A percentile compares a stretch with the other conserved stretches of the same genome.
Conservation (phyloP, 2,329 filamentous ascomycete species). For the Stachybotrys elegans region DNA sequence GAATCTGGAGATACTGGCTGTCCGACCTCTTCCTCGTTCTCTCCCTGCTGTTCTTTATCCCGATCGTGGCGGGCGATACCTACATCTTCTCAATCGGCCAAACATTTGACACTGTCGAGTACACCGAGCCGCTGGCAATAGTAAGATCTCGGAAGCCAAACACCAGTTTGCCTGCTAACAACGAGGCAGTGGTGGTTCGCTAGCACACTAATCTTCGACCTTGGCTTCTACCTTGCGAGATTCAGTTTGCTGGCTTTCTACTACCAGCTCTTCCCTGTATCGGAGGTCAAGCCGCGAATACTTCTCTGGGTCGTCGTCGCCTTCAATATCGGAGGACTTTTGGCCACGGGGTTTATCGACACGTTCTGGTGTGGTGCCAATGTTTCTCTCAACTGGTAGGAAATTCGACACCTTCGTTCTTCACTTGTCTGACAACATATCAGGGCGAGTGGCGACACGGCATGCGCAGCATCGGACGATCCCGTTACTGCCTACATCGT, state of each 20-base stretch:
- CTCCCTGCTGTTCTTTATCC: neutral
- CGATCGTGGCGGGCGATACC: neutral
- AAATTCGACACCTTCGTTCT: neutral
- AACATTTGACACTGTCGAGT: neutral
- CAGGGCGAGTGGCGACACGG: neutral
- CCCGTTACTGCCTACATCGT: neutral
- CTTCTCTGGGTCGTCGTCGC: neutral
- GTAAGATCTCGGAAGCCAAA: neutral
- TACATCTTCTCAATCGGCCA: neutral
- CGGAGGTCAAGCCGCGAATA: neutral
- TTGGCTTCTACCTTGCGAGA: slow-evolving; percentile 1
- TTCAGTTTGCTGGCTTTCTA: slow-evolving; percentile 4
- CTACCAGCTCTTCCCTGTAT: slow-evolving; percentile 2
- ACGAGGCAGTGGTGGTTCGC: slow-evolving; percentile 2
- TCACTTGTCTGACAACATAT: neutral
- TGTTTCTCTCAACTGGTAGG: slow-evolving; percentile 2
- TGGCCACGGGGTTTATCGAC: neutral
- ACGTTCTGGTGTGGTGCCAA: slow-evolving; percentile 1
- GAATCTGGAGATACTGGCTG: slow-evolving; percentile 1
- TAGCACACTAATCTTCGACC: neutral
- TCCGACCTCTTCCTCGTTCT: neutral
- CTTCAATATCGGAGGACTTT: neutral
- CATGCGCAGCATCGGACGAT: neutral
- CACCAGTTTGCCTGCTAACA: neutral
- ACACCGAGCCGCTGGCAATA: neutral